Evolutionary conservation across 23 red algal species (phyloP).

Genomic region (Chondrus crispus): DNA sequence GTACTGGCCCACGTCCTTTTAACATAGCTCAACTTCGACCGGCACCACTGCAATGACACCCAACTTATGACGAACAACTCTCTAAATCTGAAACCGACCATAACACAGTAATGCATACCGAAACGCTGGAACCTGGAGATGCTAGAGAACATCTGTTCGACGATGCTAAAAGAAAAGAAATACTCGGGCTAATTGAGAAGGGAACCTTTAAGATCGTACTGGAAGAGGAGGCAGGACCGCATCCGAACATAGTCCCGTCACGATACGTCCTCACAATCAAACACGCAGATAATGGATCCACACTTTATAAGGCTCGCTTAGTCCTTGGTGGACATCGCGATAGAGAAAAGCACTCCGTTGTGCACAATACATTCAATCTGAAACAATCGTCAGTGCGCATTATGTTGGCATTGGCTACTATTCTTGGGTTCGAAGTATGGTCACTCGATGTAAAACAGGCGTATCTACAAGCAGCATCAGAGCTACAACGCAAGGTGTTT

Average conservation of each 20-base stretch:
- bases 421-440: too few relatives aligned
- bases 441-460: too few relatives aligned
- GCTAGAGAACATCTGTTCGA: not conserved
- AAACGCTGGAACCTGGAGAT: not conserved
- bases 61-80: not conserved
- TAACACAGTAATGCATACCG: not conserved
- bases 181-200: not conserved
- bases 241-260: not conserved
- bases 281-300: not conserved
- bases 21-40: not conserved
- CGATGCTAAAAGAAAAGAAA: conserved; percentile 5
- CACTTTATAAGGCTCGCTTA: not conserved
- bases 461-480: too few relatives aligned
- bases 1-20: not conserved
- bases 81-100: not conserved
- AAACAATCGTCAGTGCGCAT: conserved; percentile 1
- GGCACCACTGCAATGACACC: not conserved
- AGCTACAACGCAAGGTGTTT: too few relatives aligned
- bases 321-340: conserved; percentile 3
- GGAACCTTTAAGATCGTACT: conserved; percentile 1
- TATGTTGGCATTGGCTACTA: not conserved
- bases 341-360: not conserved
- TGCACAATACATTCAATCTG: not conserved
- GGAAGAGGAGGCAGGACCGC: not conserved
- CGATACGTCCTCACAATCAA: conserved; percentile 4